Conservation (phyloP, 2,329 filamentous ascomycete genomes). For the Cucurbitaria berberidis region DNA sequence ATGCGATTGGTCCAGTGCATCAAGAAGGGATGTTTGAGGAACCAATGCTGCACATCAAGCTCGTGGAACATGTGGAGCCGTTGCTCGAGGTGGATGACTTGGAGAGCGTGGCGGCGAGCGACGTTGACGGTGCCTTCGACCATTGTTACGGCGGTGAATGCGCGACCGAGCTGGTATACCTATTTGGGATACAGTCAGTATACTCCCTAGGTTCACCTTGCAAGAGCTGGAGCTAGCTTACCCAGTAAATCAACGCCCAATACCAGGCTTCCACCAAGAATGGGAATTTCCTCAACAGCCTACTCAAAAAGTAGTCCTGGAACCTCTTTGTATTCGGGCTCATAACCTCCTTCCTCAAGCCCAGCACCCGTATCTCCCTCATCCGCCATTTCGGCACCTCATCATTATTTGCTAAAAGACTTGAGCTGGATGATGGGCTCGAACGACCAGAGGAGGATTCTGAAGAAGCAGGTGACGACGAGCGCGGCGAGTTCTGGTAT, state of each 20-base stretch:
- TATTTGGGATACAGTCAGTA: slow-evolving; percentile 40
- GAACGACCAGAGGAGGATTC: slow-evolving; percentile 47
- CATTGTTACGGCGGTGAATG: slow-evolving; percentile 72
- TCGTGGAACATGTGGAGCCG: slow-evolving; percentile 70
- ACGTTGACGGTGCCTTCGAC: slow-evolving; percentile 71
- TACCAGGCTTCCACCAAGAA: slow-evolving; percentile 80
- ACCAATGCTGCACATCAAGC: slow-evolving; percentile 64
- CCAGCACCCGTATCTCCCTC: slow-evolving; percentile 56
- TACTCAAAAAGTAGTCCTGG: slow-evolving; percentile 65
- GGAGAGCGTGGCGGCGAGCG: slow-evolving; percentile 71
- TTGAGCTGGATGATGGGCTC: slow-evolving; percentile 51
- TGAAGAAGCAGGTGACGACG: slow-evolving; percentile 48
- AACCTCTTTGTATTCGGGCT: slow-evolving; percentile 69
- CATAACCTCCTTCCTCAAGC: slow-evolving; percentile 56
- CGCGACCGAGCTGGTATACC: slow-evolving; percentile 77
- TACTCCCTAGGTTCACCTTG: neutral
- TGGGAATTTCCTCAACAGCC: slow-evolving; percentile 69
- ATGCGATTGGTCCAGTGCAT: slow-evolving; percentile 74
- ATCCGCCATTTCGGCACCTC: slow-evolving; percentile 55
- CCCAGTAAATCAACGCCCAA: slow-evolving; percentile 79
- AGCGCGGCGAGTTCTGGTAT: slow-evolving; percentile 32
- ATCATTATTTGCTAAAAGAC: slow-evolving; percentile 51
- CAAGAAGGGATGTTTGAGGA: slow-evolving; percentile 60
- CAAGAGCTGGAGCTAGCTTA: slow-evolving; percentile 50
- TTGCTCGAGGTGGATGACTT: slow-evolving; percentile 71